Conservation (phyloP, 495 filamentous ascomycete species). For the Hyphodiscus hymeniophilus region DNA sequence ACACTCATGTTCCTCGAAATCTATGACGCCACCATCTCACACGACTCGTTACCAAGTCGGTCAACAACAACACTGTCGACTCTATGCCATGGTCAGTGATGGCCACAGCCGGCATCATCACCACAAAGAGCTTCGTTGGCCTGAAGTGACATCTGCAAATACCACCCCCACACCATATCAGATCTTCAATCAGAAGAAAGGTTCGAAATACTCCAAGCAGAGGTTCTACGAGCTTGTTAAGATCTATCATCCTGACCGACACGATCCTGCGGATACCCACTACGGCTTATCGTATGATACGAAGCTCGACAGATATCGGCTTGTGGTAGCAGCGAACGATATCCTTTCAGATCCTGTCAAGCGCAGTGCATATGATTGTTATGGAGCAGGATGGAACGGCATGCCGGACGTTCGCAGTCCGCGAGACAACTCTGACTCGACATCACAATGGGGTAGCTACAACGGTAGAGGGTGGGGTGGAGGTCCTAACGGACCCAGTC, state of each 20-base stretch:
- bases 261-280: slow-evolving; percentile 15
- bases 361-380: slow-evolving; percentile 72
- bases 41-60: neutral
- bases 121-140: slow-evolving; percentile 24
- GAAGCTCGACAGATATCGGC: slow-evolving; percentile 75
- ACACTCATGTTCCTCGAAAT: slow-evolving; percentile 1
- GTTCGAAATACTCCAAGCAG: slow-evolving; percentile 66
- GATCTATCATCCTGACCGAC: slow-evolving; percentile 86
- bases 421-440: slow-evolving; percentile 18
- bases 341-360: slow-evolving; percentile 80
- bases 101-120: slow-evolving; percentile 16
- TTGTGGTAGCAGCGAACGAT: slow-evolving; percentile 78
- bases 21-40: slow-evolving; percentile 19
- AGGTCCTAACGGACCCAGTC: slow-evolving; percentile 47
- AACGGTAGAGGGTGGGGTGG: slow-evolving; percentile 38
- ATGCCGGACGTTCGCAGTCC: slow-evolving; percentile 26
- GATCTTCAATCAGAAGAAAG: slow-evolving; percentile 58
- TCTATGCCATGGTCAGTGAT: slow-evolving; percentile 28
- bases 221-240: slow-evolving; percentile 89
- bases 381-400: slow-evolving; percentile 71
- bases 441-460: slow-evolving; percentile 26
- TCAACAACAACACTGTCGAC: slow-evolving; percentile 14
- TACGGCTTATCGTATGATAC: slow-evolving; percentile 41
- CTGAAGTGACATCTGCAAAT: slow-evolving; percentile 24
- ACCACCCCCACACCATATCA: slow-evolving; percentile 80